Percentiles rank a stretch among this genome's conserved stretches.
Conservation (phyloP, 192 early-diverging fungal species). For the Gryganskiella cystojenkinii region DNA sequence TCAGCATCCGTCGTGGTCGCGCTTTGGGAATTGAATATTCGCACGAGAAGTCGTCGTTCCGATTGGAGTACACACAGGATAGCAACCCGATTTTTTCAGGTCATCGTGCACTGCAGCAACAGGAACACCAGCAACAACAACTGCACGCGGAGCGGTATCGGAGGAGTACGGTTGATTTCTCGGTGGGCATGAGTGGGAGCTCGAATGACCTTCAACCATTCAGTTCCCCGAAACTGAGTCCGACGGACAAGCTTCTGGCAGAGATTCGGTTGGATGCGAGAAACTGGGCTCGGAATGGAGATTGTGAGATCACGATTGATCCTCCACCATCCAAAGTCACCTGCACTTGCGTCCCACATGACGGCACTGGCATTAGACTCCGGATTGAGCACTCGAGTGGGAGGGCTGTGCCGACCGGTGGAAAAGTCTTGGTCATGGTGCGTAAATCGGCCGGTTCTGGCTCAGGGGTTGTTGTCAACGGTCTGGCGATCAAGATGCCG, state of each 20-base stretch:
- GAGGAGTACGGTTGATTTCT: constrained; percentile 22
- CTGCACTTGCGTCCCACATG: constrained; percentile 43
- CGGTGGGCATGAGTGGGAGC: background rate
- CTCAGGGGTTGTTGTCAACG: constrained; percentile 39
- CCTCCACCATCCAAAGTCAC: constrained; percentile 58
- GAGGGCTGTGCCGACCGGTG: constrained; percentile 54
- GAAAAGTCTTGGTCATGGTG: constrained; percentile 58
- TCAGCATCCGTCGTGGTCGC: constrained; percentile 47
- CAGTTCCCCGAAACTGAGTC: constrained; percentile 27
- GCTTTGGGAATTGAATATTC: constrained; percentile 41
- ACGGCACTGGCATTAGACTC: constrained; percentile 55
- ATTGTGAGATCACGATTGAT: constrained; percentile 57
- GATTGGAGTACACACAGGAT: constrained; percentile 44
- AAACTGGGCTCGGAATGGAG: constrained; percentile 38
- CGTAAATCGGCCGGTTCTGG: constrained; percentile 38
- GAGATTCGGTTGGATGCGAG: constrained; percentile 56
- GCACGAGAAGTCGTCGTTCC: constrained; percentile 32
- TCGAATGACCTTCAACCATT: constrained; percentile 1
- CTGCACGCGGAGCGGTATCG: constrained; percentile 7
- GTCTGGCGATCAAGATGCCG: constrained; percentile 41
- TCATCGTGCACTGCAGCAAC: constrained; percentile 26
- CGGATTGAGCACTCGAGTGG: constrained; percentile 56
- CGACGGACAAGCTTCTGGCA: constrained; percentile 41
- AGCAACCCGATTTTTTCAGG: constrained; percentile 51
- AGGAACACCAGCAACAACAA: constrained; percentile 32